Evolutionary conservation across 495 filamentous ascomycete genomes (phyloP), one percentile per base, ranked within the genome.

Genomic region (Evernia prunastri): DNA sequence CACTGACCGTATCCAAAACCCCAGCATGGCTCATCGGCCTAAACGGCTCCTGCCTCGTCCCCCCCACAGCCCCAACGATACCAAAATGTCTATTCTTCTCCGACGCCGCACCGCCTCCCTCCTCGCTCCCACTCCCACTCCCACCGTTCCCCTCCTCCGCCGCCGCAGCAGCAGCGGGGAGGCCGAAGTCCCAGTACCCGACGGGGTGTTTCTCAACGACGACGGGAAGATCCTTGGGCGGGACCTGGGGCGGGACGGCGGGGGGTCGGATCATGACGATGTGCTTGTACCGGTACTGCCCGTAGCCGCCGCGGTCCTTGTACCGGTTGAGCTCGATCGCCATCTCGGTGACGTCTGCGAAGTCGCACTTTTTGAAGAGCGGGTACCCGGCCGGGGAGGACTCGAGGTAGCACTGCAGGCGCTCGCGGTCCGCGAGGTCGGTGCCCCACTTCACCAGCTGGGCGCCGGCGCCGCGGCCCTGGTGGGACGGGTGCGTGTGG

Each of bases 401-500:
- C 13, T 71, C 68, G 13, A 79, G 66, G 54, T 72, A 79, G 23
- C 69, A 66, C 63, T 79, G 77, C 13, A 81, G 63, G 1, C 67
- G 63, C 33, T 74, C 70, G 25, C 72, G 68, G 54, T 81, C 76
- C 9, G 75, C 76, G 9, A 73, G 68, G 0, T 70, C 67, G 35
- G 80, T 65, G 23, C 78, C 80, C 76, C 75, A 81, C 58, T 73
- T 67, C 9, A 77, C 69, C 0, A 83, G 59, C 29, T 68, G 72
- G 0, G 72, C 68, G 1, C 74, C 80, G 0, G 77, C 68, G n/a
- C 77, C 75, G 2, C 67, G 69, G 10, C 79, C 77, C 56, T 81
- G 76, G 56, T 75, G 68, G 4, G 69, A 65, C 1, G 74, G 72
- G 23, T 76, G 68, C n/a, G 75, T 74, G 23, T 64, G 73, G 18